Evolutionary conservation across 495 filamentous ascomycete genomes (phyloP), one percentile per base, ranked within the genome.

Genomic region (Acidiella bohemica): DNA sequence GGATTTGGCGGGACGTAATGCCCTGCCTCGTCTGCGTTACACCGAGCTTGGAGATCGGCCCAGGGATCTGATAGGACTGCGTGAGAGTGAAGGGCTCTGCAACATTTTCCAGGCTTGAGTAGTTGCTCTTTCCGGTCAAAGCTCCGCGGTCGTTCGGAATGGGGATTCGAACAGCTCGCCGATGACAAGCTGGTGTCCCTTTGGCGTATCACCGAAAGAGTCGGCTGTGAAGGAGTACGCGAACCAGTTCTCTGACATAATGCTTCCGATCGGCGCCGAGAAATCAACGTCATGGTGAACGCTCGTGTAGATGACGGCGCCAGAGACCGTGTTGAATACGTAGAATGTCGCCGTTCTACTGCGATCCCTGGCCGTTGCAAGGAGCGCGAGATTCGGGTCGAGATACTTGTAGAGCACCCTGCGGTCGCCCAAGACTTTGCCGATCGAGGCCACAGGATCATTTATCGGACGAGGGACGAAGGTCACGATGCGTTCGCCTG

Each of bases 381-480:
- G 66, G 0, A 93, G 72, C 5, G 86, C 64, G 4, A 87, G 66
- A 59, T 96, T 95, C 1, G 82, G 78, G 61, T 86, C 90, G 18
- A 99, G 64, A 57, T 95, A 95, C 64, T 99, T 99, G 72, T 96
- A 99, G 44, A 93, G 69, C 28, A 99, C 90, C 1, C 77, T 80
- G 14, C 90, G 78, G 52, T 96, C 78, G 36, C 84, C 86, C 23
- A 96, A 73, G 14, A 93, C 90, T 43, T 83, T 80, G 32, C 92
- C 90, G 41, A 99, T 94, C 0, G 90, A 95, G 8, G 92, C 88
- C 30, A 94, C 78, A 3, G 84, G 84, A 45, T 96, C 88, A 49
- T 90, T 78, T 5, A 67, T 49, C 11, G 84, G 77, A 22, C 82
- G 70, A 19, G 76, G 60, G 11, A 73, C 76, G 21, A 87, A 67